phyloP scores from a whole-genome alignment of 768 basidiomycete species.

The Crassisporium funariophilum region DNA sequence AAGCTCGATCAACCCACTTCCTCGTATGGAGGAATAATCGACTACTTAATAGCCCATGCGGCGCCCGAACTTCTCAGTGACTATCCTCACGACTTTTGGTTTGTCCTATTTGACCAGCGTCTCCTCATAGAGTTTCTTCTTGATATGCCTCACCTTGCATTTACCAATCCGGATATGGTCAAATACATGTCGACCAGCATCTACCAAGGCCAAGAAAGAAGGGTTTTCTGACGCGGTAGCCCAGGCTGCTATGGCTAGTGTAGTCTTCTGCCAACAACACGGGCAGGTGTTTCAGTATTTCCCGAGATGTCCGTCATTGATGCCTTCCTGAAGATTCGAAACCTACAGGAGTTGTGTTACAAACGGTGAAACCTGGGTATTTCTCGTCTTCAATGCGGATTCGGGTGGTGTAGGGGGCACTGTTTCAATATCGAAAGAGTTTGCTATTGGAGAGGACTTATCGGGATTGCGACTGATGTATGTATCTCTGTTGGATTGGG shows the following conservation, averaged over 20 bases:
- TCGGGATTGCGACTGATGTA: slow-evolving; percentile 4
- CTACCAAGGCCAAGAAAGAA: slow-evolving; percentile 1
- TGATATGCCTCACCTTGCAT: slow-evolving; percentile 2
- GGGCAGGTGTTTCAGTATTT: neutral
- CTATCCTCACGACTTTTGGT: neutral
- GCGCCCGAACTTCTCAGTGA: slow-evolving; percentile 1
- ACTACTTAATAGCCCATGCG: slow-evolving; percentile 1
- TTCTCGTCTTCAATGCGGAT: neutral
- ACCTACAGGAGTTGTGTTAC: neutral
- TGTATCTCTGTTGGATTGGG: neutral
- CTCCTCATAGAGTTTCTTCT: slow-evolving; percentile 1
- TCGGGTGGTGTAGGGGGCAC: neutral
- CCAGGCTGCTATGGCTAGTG: slow-evolving; percentile 5
- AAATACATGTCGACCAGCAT: neutral
- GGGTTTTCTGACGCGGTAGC: neutral
- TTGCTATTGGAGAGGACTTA: neutral
- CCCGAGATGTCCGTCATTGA: neutral
- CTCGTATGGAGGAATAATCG: neutral
- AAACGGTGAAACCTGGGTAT: neutral
- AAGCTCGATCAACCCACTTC: neutral
- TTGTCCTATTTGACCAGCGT: neutral
- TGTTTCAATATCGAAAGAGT: slow-evolving; percentile 3
- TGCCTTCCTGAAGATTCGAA: neutral
- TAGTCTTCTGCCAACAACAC: slow-evolving; percentile 1
- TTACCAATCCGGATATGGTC: slow-evolving; percentile 5